These are phyloP conservation scores for Metschnikowia lachancei DNA, from an alignment of 805 yeast genomes.

Conservation along the genomic window DNA sequence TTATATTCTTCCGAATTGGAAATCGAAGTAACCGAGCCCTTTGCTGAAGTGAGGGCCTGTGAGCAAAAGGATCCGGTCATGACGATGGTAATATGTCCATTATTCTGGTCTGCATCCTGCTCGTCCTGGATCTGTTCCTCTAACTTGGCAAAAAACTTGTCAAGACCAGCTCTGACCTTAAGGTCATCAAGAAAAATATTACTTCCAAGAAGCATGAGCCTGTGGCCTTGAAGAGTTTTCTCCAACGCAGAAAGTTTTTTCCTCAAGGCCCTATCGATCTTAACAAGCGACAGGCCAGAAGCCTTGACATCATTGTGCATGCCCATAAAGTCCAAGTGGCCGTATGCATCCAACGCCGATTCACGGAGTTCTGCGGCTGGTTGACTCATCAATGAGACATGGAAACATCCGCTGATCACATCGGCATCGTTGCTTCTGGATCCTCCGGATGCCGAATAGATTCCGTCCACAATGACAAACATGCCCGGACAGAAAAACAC, in stretches of 20 bases:
- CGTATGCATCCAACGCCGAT: slow-evolving; percentile 64
- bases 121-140: slow-evolving; percentile 34
- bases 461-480: slow-evolving; percentile 80
- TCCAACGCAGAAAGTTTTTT: slow-evolving; percentile 57
- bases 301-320: slow-evolving; percentile 31
- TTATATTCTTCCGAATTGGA: slow-evolving; percentile 59
- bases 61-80: slow-evolving; percentile 80
- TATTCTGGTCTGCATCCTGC: slow-evolving; percentile 41
- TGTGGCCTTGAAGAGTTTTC: slow-evolving; percentile 52
- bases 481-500: slow-evolving; percentile 73
- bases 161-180: slow-evolving; percentile 58
- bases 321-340: slow-evolving; percentile 68
- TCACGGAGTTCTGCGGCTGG: slow-evolving; percentile 85
- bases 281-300: slow-evolving; percentile 29
- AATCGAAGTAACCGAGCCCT: slow-evolving; percentile 47
- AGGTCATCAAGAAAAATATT: slow-evolving; percentile 65
- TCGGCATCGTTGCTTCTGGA: slow-evolving; percentile 28
- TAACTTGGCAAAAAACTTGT: slow-evolving; percentile 56
- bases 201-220: slow-evolving; percentile 69
- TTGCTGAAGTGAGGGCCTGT: slow-evolving; percentile 56
- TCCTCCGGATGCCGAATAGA: slow-evolving; percentile 65
- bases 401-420: slow-evolving; percentile 50
- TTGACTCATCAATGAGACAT: slow-evolving; percentile 73
- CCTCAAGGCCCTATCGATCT: slow-evolving; percentile 61
- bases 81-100: slow-evolving; percentile 57